Evolutionary conservation across 164 flowering plant species (phyloP).

Genomic region (Magnolia sinica): DNA sequence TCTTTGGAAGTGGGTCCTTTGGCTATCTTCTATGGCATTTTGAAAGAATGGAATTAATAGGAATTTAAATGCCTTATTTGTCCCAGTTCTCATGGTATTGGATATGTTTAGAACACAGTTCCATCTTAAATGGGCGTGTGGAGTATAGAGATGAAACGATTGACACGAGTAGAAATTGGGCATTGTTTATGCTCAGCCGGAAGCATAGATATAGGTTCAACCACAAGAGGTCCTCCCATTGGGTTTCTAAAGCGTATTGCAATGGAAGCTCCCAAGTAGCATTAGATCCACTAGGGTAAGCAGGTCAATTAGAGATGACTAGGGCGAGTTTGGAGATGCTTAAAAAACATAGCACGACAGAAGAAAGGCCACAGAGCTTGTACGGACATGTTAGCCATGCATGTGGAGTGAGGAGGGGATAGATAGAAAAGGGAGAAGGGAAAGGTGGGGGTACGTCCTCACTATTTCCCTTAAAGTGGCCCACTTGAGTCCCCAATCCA

Average conservation of each 20-base stretch:
- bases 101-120: no score
- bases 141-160: neutral
- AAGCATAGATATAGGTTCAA: neutral
- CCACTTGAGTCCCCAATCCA: no score
- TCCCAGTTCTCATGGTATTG: no score
- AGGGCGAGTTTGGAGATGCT: neutral
- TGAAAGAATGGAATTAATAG: no score
- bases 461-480: no score
- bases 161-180: neutral
- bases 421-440: no score
- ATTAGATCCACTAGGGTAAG: neutral
- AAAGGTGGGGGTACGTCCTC: no score
- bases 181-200: neutral
- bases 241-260: no score
- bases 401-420: no score
- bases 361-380: neutral
- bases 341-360: neutral
- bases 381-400: no score
- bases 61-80: no score
- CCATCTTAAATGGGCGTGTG: neutral
- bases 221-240: neutral
- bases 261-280: neutral
- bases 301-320: no score
- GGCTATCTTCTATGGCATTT: neutral
- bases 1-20: neutral